Percentiles rank a stretch among this genome's conserved stretches.
phyloP scores from a whole-genome alignment of 2,329 filamentous ascomycete genomes.

The Teratosphaeria pseudoeucalypti region DNA sequence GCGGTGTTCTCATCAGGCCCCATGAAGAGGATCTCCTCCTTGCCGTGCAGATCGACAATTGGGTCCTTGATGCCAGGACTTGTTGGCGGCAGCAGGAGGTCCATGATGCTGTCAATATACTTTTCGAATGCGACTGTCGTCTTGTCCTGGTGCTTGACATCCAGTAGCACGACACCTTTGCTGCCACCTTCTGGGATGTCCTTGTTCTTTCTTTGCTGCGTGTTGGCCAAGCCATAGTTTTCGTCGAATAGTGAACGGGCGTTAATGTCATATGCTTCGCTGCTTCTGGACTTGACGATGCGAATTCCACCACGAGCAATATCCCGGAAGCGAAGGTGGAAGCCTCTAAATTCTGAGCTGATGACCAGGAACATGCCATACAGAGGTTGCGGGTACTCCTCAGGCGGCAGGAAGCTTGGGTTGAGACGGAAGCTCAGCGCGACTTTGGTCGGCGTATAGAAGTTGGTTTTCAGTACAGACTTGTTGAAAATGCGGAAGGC shows the following conservation, averaged over 20 bases:
- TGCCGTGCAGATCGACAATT: constrained; percentile 88
- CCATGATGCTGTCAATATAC: constrained; percentile 97
- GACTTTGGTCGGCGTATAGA: constrained; percentile 96
- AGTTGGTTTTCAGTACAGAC: constrained; percentile 90
- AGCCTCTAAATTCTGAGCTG: constrained; percentile 89
- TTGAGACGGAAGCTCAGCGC: constrained; percentile 93
- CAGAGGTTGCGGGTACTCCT: constrained; percentile 86
- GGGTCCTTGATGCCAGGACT: constrained; percentile 98
- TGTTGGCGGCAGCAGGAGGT: constrained; percentile 77
- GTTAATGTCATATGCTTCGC: constrained; percentile 93
- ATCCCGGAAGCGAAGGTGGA: constrained; percentile 94
- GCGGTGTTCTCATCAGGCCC: constrained; percentile 98
- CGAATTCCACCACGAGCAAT: constrained; percentile 95
- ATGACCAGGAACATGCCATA: constrained; percentile 99
- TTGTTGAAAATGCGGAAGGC: constrained; percentile 95
- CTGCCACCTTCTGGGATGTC: constrained; percentile 97
- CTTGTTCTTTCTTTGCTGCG: constrained; percentile 99
- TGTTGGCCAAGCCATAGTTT: constrained; percentile 97
- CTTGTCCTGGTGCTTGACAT: constrained; percentile 89
- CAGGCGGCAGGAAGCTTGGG: constrained; percentile 74
- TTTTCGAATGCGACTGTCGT: constrained; percentile 91
- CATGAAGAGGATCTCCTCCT: constrained; percentile 97
- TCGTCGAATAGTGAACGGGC: constrained; percentile 94
- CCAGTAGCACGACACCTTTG: constrained; percentile 92
- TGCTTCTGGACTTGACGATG: constrained; percentile 95